Evolutionary conservation across 2,329 filamentous ascomycete species (phyloP).

Genomic region (Ceratocystiopsis brevicomis): DNA sequence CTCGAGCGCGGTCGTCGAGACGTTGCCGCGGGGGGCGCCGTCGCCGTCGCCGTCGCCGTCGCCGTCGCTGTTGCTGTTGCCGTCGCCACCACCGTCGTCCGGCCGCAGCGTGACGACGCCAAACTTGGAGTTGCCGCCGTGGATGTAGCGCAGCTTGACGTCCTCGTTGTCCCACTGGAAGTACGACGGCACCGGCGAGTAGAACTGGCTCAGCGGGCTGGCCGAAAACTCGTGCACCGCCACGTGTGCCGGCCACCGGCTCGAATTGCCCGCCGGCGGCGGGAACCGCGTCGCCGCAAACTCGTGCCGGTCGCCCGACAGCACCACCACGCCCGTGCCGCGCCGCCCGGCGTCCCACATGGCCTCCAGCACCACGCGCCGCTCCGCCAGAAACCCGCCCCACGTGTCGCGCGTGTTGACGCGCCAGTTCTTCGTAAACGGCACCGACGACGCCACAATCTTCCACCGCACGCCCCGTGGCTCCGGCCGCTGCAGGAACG

Average conservation of each 20-base stretch:
- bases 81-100: slow-evolving; percentile 39
- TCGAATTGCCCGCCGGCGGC: slow-evolving; percentile 31
- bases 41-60: slow-evolving; percentile 36
- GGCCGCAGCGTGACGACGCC: slow-evolving; percentile 52
- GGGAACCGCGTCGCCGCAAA: slow-evolving; percentile 76
- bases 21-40: neutral
- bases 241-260: slow-evolving; percentile 42
- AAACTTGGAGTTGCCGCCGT: slow-evolving; percentile 77
- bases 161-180: slow-evolving; percentile 65
- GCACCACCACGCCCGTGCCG: slow-evolving; percentile 59
- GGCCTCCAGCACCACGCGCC: slow-evolving; percentile 60
- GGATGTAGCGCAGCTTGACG: slow-evolving; percentile 68
- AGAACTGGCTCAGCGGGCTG: slow-evolving; percentile 86
- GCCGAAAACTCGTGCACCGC: slow-evolving; percentile 82
- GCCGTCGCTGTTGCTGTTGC: slow-evolving; percentile 26
- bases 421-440: slow-evolving; percentile 95
- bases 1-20: slow-evolving; percentile 41
- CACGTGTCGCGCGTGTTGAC: slow-evolving; percentile 80
- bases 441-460: slow-evolving; percentile 73
- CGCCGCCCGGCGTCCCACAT: slow-evolving; percentile 72
- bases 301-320: slow-evolving; percentile 91
- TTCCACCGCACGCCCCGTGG: slow-evolving; percentile 78
- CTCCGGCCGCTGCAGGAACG: slow-evolving; percentile 55
- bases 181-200: slow-evolving; percentile 70
- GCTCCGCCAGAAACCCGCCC: slow-evolving; percentile 77